A percentile compares a stretch with the other conserved stretches of the same genome.
Evolutionary conservation across 148 eudicot genomes (phyloP).

Genomic region (Amaranthus palmeri): DNA sequence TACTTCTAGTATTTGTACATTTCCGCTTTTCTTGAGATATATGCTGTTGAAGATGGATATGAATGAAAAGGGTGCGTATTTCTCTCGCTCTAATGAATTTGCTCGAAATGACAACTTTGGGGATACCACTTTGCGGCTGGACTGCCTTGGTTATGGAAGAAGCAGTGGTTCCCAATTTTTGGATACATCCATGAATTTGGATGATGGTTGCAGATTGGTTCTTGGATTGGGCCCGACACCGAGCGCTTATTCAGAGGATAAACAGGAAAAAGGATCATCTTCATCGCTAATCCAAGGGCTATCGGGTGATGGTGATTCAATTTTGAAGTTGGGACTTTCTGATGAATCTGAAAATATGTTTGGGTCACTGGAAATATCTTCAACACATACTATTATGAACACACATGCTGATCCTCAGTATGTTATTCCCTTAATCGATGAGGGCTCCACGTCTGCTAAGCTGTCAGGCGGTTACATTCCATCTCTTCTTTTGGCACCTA

Average conservation of each 20-base stretch:
- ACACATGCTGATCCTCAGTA: constrained; percentile 16
- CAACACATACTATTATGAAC: constrained; percentile 27
- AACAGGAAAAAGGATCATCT: constrained; percentile 35
- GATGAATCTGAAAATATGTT: constrained; percentile 38
- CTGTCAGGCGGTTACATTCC: constrained; percentile 92
- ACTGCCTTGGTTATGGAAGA: constrained; percentile 66
- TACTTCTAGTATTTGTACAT: constrained; percentile 19
- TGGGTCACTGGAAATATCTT: constrained; percentile 33
- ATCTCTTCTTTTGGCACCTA: constrained; percentile 66
- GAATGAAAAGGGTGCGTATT: constrained; percentile 24
- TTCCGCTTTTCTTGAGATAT: constrained; percentile 14
- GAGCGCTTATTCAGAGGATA: constrained; percentile 34
- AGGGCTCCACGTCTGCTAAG: constrained; percentile 95
- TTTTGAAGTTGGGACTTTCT: constrained; percentile 68
- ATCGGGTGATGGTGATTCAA: constrained; percentile 43
- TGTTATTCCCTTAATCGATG: constrained; percentile 47
- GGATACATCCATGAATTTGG: constrained; percentile 27
- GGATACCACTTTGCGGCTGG: constrained; percentile 74
- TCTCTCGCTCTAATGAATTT: constrained; percentile 34
- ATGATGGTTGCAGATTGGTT: constrained; percentile 87
- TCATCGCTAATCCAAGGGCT: constrained; percentile 26
- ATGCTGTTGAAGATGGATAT: constrained; percentile 46
- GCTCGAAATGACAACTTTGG: constrained; percentile 36
- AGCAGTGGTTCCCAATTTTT: constrained; percentile 20
- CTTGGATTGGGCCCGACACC: constrained; percentile 92